Conservation (phyloP, 73 alveolate genomes). For the Paramecium caudatum region DNA sequence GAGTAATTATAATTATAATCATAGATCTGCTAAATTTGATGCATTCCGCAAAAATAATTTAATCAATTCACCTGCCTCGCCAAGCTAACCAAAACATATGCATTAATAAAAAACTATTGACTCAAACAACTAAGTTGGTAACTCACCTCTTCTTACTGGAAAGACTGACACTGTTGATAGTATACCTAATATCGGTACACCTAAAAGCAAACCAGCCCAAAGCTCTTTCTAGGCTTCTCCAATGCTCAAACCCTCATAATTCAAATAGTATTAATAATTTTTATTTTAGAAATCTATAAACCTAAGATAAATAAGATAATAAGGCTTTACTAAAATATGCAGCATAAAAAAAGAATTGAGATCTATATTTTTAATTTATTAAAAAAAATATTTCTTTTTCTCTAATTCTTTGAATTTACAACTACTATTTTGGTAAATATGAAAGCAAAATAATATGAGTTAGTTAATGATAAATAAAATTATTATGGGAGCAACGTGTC, state of each 20-base stretch:
- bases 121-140: background rate
- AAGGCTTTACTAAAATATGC: too few species aligned
- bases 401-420: too few species aligned
- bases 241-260: constrained; percentile 22
- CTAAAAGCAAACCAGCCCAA: background rate
- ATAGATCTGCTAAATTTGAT: constrained; percentile 30
- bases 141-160: constrained; percentile 30
- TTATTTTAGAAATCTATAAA: background rate
- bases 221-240: background rate
- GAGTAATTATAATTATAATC: background rate
- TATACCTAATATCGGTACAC: constrained; percentile 36
- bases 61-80: constrained; percentile 13
- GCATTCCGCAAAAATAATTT: background rate
- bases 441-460: too few species aligned
- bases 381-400: too few species aligned
- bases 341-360: too few species aligned
- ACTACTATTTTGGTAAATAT: too few species aligned
- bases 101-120: background rate
- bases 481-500: too few species aligned
- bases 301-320: too few species aligned
- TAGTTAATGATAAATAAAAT: too few species aligned
- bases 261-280: background rate
- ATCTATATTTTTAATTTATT: too few species aligned
- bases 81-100: background rate
- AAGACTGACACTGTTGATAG: background rate